Conservation (phyloP, 2,329 filamentous ascomycete genomes). For the Nigrospora oryzae region DNA sequence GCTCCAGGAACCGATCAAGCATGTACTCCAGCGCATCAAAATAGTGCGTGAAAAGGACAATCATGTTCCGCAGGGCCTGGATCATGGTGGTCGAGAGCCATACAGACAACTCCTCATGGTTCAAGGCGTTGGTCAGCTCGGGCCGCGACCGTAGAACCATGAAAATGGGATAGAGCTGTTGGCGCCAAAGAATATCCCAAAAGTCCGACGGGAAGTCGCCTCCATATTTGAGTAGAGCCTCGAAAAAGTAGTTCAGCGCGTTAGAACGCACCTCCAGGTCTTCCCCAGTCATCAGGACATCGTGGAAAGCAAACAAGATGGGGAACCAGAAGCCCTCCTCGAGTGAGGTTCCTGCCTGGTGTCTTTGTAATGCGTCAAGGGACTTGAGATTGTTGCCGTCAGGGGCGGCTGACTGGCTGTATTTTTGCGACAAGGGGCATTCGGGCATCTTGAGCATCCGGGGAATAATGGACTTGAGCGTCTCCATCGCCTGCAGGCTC, state of each 20-base stretch:
- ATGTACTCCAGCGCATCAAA: constrained; percentile 95
- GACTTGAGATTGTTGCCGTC: constrained; percentile 28
- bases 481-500: constrained; percentile 90
- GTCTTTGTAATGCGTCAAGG: constrained; percentile 36
- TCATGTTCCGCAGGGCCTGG: constrained; percentile 95
- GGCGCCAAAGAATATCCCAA: constrained; percentile 97
- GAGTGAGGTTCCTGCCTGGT: constrained; percentile 72
- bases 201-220: constrained; percentile 89
- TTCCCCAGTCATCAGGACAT: constrained; percentile 97
- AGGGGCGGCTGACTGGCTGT: constrained; percentile 22
- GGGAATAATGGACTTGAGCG: constrained; percentile 84
- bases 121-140: constrained; percentile 90
- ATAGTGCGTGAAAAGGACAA: constrained; percentile 96
- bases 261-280: constrained; percentile 89
- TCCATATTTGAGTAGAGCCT: constrained; percentile 82
- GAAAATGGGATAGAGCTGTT: constrained; percentile 96
- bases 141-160: constrained; percentile 94
- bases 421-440: constrained; percentile 73
- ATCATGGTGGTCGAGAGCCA: constrained; percentile 99
- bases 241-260: constrained; percentile 94
- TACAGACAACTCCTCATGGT: constrained; percentile 93
- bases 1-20: constrained; percentile 92
- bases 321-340: constrained; percentile 99
- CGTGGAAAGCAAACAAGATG: constrained; percentile 95
- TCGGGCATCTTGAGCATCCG: constrained; percentile 95